Percentiles rank a stretch among this genome's conserved stretches.
These are phyloP conservation scores for Zygotorulaspora sp. DNA, from an alignment of 805 yeast genomes.

Conservation along the genomic window DNA sequence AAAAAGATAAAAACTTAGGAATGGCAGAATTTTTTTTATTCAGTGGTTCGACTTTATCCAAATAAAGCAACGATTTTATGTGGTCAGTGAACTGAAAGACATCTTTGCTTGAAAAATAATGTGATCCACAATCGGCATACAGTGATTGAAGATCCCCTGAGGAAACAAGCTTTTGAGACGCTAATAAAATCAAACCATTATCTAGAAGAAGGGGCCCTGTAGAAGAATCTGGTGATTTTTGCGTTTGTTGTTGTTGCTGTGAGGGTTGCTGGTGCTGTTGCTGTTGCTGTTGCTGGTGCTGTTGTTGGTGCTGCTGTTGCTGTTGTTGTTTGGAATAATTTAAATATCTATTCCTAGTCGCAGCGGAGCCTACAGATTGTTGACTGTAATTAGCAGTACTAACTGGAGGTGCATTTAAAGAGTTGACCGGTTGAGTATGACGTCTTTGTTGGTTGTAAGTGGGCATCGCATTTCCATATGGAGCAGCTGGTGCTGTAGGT, in stretches of 20 bases:
- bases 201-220: conserved; percentile 42
- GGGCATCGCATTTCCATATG: conserved; percentile 8
- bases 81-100: conserved; percentile 40
- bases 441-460: conserved; percentile 8
- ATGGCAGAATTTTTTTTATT: conserved; percentile 17
- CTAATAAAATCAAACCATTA: conserved; percentile 53
- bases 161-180: conserved; percentile 53
- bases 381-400: conserved; percentile 6
- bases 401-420: conserved; percentile 6
- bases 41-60: conserved; percentile 8
- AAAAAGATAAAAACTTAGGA: conserved; percentile 35
- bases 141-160: conserved; percentile 51
- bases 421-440: conserved; percentile 14
- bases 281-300: too few species aligned
- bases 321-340: conserved; percentile 14
- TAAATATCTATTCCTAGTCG: conserved; percentile 11
- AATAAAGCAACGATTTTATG: conserved; percentile 29
- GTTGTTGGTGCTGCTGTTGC: conserved; percentile 10
- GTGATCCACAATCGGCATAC: conserved; percentile 43
- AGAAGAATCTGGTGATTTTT: conserved; percentile 5
- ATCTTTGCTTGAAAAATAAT: conserved; percentile 50
- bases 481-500: conserved; percentile 13
- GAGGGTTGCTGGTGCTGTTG: too few species aligned
- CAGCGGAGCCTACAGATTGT: conserved; percentile 3
- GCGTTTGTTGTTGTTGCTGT: too few species aligned